These are phyloP conservation scores for Ophiostoma sp. DNA, from an alignment of 2,329 filamentous ascomycete genomes.

Conservation along the genomic window DNA sequence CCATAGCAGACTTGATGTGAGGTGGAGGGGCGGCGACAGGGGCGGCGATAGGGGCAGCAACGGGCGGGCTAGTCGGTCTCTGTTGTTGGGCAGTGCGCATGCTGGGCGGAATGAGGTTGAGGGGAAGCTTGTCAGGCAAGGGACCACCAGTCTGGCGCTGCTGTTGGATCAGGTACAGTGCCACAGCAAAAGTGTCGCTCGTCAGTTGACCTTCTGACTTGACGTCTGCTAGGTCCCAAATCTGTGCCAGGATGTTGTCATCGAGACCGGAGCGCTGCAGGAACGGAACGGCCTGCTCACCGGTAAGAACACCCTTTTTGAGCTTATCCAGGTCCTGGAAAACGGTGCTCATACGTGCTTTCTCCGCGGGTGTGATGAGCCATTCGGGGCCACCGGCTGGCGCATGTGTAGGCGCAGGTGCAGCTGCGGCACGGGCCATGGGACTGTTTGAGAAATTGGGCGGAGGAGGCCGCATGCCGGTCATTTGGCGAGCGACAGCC, in stretches of 20 bases:
- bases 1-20: slow-evolving; percentile 62
- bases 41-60: slow-evolving; percentile 23
- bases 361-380: slow-evolving; percentile 77
- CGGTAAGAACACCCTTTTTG: slow-evolving; percentile 77
- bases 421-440: slow-evolving; percentile 47
- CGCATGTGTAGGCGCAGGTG: slow-evolving; percentile 30
- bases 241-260: slow-evolving; percentile 84
- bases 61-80: slow-evolving; percentile 44
- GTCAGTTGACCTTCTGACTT: slow-evolving; percentile 80
- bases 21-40: slow-evolving; percentile 35
- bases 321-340: slow-evolving; percentile 78
- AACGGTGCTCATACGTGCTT: slow-evolving; percentile 78
- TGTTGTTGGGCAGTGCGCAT: slow-evolving; percentile 63
- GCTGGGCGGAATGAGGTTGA: slow-evolving; percentile 77
- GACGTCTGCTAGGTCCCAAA: slow-evolving; percentile 96
- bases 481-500: slow-evolving; percentile 77
- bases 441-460: slow-evolving; percentile 47
- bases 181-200: slow-evolving; percentile 89
- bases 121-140: slow-evolving; percentile 71
- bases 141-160: slow-evolving; percentile 63
- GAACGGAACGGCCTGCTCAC: slow-evolving; percentile 90
- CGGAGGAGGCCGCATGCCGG: slow-evolving; percentile 42
- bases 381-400: slow-evolving; percentile 52
- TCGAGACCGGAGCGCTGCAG: slow-evolving; percentile 86
- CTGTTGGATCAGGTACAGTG: slow-evolving; percentile 93